phyloP scores from a whole-genome alignment of 331 rosid genomes.

The Rosa hybrid region DNA sequence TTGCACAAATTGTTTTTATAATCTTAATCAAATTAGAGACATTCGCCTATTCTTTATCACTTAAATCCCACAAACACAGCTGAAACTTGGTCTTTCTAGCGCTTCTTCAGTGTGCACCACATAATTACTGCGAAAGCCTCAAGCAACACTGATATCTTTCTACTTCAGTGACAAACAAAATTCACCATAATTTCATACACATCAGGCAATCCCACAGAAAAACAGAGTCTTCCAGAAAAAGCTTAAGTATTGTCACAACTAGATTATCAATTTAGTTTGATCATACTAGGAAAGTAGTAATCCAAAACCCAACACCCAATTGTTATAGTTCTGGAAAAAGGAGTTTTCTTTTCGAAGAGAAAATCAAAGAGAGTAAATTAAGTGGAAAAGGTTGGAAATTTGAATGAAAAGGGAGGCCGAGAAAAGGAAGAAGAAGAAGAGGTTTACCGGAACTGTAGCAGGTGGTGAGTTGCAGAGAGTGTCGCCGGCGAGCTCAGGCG shows the following conservation, averaged over 20 bases:
- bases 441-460: constrained; percentile 7
- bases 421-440: not conserved
- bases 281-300: not conserved
- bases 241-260: not conserved
- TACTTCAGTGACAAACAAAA: not conserved
- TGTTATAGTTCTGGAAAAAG: not conserved
- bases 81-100: not conserved
- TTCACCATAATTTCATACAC: not conserved
- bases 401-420: not conserved
- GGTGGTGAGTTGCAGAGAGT: not conserved
- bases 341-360: not conserved
- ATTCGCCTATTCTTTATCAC: not conserved
- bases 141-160: not conserved
- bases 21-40: not conserved
- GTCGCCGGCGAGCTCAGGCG: constrained; percentile 10
- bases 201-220: constrained; percentile 1
- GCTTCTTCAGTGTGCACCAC: not conserved
- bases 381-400: not conserved
- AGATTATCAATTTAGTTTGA: not conserved
- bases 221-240: not conserved
- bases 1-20: not conserved
- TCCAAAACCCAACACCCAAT: not conserved
- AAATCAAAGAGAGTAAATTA: not conserved
- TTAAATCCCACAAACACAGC: not conserved
- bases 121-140: not conserved